Base-by-base conservation (phyloP, 176 grass and related monocot species). In the Luzula sylvatica region DNA sequence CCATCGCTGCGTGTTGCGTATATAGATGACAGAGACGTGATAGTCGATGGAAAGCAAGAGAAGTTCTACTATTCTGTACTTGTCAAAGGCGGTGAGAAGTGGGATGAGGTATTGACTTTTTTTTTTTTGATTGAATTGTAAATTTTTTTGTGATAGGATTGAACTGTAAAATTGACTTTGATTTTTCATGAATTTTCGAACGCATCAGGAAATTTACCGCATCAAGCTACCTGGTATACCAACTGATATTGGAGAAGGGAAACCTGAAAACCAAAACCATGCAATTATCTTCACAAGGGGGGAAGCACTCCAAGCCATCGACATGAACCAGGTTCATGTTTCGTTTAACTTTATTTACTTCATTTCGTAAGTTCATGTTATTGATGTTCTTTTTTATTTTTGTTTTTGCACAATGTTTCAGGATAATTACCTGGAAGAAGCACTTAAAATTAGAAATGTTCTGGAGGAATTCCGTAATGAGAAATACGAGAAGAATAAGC, bases 241-340 rank as follows among this genome's bases (percentile, higher is more conserved):
- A 13, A 98, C 58, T 63, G 78, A 65, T 41, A 66, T 98, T 57
- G 92, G 92, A 56, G 92, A 90, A 70, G 90, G 85, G 43, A 86
- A 98, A 82, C 92, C 81, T 77, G 92, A 98, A 86, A 98, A 98
- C 55, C 85, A 98, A 64, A 98, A 98, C 71, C 92, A 98, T 80
- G 85, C 92, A 24, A 98, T 98, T 72, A 77, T 98, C 48, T 98
- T 98, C 51, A 98, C 85, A 3, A 77, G 92, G 47, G 92, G 92
- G 19, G 92, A 98, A 78, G 92, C 92, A 74, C 92, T 98, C 53
- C 92, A 98, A 63, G 60, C 81, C 32, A 98, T 98, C 74, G 92
- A 90, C 85, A 98, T 98, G 92, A 98, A 98, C 74, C 92, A 98
- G 84, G 92, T 98, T 68, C n/a, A 21, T 23, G 48, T 70, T 65